phyloP scores from a whole-genome alignment of 495 filamentous ascomycete genomes.

The Penicillium canariense region DNA sequence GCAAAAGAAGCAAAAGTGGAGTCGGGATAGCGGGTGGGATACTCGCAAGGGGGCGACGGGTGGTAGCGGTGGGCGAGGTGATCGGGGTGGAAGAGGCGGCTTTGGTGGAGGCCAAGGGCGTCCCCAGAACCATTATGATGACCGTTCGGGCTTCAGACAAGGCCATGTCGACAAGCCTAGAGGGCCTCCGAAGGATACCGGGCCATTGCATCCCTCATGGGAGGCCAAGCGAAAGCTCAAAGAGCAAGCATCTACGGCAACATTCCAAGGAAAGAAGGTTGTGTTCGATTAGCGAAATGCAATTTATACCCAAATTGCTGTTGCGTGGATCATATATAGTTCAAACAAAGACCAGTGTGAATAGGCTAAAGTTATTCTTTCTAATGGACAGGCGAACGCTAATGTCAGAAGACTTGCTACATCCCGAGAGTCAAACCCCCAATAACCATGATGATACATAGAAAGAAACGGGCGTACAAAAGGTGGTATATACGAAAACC shows the following conservation, averaged over 20 bases:
- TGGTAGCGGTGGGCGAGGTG: conserved; percentile 13
- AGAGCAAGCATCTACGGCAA: conserved; percentile 56
- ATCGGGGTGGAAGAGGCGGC: not conserved
- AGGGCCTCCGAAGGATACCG: conserved; percentile 50
- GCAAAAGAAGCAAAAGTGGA: conserved; percentile 24
- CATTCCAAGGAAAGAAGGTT: conserved; percentile 86
- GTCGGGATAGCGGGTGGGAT: conserved; percentile 51
- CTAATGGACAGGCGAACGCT: not conserved
- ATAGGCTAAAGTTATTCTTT: not conserved
- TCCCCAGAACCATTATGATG: conserved; percentile 10
- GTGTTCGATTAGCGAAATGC: conserved; percentile 68
- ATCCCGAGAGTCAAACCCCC: not conserved
- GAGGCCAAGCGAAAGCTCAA: conserved; percentile 85
- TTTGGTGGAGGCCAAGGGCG: conserved; percentile 5
- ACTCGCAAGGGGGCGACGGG: conserved; percentile 40
- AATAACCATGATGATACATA: not conserved
- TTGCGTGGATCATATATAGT: not conserved
- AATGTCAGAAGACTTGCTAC: not conserved
- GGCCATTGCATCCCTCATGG: conserved; percentile 89
- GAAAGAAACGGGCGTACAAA: not conserved
- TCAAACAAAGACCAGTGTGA: not conserved
- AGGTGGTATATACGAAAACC: conserved; percentile 9
- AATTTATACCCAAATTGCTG: conserved; percentile 3
- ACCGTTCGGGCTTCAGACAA: not conserved
- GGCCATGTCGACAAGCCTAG: conserved; percentile 30